Base-by-base conservation (phyloP, 257 asterid genomes). In the Petunia secreta region DNA sequence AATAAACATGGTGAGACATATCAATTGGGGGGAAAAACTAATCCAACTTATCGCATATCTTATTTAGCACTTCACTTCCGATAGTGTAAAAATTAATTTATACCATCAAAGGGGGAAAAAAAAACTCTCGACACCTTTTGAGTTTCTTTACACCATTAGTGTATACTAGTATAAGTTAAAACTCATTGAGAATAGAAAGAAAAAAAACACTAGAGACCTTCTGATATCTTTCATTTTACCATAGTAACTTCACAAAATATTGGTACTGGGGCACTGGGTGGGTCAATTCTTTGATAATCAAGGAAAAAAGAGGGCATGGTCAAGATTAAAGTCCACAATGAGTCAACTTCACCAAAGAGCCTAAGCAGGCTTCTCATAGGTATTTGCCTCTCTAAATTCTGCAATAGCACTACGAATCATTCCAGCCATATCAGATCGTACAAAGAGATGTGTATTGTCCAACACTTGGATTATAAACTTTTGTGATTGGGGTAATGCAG, bases 281-380 rank as follows among this genome's bases (percentile, higher is more conserved):
- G 65, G 37, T 59, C 13, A 6, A 16, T 6, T 60, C 40, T 50
- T 50, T 50, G 11, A 25, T 25, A 50, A 50, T 50, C 55, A 50
- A 50, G 55, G 55, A 9, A 50, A 50, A 50, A 8, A 50, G 2
- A 10, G 11, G 8, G 14, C 55, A 50, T 0, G 14, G 57, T 52
- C 57, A 13, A 10, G 11, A 15, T 13, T 52, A 8, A 8, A 52
- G 9, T 10, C 40, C 14, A 60, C 1, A 8, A 25, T 16, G 38
- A 2, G 34, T 4, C 0, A n/a, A 16, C 64, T 59, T 16, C 16
- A 59, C 16, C 14, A 3, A 48, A 37, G 36, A 43, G 60, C 25
- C 80, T 81, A 89, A 77, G 91, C 14, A 52, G 98, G 98, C 89
- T 90, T 94, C 91, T 89, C 91, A n/a, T 91, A 94, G 8, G 97